phyloP scores from a whole-genome alignment of 1,284 basidiomycete genomes.

The Blastosporella zonata region DNA sequence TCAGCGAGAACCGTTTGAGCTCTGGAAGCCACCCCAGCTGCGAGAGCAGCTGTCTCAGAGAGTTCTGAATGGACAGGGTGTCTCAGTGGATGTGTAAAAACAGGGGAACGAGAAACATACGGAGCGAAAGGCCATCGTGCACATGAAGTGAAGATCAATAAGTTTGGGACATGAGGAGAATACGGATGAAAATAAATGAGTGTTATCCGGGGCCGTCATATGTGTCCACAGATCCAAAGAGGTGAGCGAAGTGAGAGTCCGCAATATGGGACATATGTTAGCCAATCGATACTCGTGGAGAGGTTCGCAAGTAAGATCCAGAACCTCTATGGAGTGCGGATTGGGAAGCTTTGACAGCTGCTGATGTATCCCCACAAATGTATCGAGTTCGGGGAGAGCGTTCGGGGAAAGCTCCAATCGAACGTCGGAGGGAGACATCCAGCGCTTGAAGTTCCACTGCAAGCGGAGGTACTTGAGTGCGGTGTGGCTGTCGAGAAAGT shows the following conservation, averaged over 20 bases:
- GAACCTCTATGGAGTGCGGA: slow-evolving; percentile 31
- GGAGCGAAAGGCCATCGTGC: slow-evolving; percentile 39
- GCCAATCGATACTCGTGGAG: slow-evolving; percentile 34
- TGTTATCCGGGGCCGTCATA: slow-evolving; percentile 31
- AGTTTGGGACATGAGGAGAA: slow-evolving; percentile 32
- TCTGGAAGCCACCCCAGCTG: slow-evolving; percentile 32
- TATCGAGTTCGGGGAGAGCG: slow-evolving; percentile 34
- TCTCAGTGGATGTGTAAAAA: background rate
- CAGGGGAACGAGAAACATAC: slow-evolving; percentile 24
- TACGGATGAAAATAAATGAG: slow-evolving; percentile 32
- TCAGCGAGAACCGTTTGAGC: slow-evolving; percentile 41
- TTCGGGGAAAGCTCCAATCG: slow-evolving; percentile 27
- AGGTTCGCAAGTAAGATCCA: slow-evolving; percentile 46
- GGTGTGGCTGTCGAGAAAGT: slow-evolving; percentile 34
- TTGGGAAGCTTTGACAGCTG: slow-evolving; percentile 37
- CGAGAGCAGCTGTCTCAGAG: slow-evolving; percentile 34
- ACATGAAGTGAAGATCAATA: slow-evolving; percentile 46
- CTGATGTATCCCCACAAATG: slow-evolving; percentile 44
- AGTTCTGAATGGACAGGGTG: slow-evolving; percentile 27
- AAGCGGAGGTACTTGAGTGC: slow-evolving; percentile 38
- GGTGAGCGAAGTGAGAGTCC: slow-evolving; percentile 33
- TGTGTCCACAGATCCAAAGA: slow-evolving; percentile 44
- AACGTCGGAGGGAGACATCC: slow-evolving; percentile 39
- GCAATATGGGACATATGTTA: slow-evolving; percentile 31
- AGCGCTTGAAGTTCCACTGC: slow-evolving; percentile 44